A percentile compares a stretch with the other conserved stretches of the same genome.
These are phyloP conservation scores for Pseudocohnilembus persalinus DNA, from an alignment of 169 alveolate species.

Conservation along the genomic window DNA sequence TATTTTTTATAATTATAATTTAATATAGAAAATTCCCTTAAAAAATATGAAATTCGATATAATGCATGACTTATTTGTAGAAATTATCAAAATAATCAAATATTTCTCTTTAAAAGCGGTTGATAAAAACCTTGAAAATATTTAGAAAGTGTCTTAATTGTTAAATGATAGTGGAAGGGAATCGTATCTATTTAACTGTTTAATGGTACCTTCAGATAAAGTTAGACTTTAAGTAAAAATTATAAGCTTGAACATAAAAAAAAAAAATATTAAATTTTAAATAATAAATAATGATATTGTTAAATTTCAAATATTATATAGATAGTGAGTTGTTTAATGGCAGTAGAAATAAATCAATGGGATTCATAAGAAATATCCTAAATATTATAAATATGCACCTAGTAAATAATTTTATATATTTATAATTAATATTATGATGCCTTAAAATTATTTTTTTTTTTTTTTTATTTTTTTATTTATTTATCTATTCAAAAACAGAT, in stretches of 20 bases:
- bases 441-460: too few species aligned
- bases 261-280: too few species aligned
- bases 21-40: background rate
- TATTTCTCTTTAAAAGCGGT: slow-evolving; percentile 24
- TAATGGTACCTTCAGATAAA: slow-evolving; percentile 40
- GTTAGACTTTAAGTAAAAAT: slow-evolving; percentile 30
- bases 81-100: slow-evolving; percentile 32
- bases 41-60: slow-evolving; percentile 5
- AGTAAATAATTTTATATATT: background rate
- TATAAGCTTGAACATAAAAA: too few species aligned
- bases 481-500: too few species aligned
- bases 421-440: too few species aligned
- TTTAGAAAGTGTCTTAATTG: slow-evolving; percentile 18
- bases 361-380: slow-evolving; percentile 30
- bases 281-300: too few species aligned
- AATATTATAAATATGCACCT: background rate
- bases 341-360: slow-evolving; percentile 22
- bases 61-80: slow-evolving; percentile 22
- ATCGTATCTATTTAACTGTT: slow-evolving; percentile 22
- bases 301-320: too few species aligned
- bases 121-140: slow-evolving; percentile 7
- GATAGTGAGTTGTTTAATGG: slow-evolving; percentile 29
- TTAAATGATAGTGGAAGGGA: slow-evolving; percentile 32
- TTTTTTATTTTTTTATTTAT: too few species aligned
- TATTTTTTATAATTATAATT: background rate